Evolutionary conservation across 1,284 basidiomycete genomes (phyloP), one percentile per base, ranked within the genome.

Genomic region (Dichomitus squalens): DNA sequence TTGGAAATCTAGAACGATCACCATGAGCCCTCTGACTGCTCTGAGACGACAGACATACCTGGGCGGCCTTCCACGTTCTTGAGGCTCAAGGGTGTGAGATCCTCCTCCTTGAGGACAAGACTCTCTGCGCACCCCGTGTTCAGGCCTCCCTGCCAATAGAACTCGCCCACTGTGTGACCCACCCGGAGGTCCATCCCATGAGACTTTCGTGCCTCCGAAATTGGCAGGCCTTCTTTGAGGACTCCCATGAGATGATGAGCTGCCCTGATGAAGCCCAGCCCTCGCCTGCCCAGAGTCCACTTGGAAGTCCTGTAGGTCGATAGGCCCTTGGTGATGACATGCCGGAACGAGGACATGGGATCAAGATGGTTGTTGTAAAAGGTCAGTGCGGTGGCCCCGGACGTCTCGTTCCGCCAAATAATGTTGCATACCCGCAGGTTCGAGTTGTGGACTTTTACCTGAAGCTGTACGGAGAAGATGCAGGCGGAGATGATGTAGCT

Each of bases 341-440:
- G 55, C 7, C 12, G 35, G 23, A 57, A 18, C 12, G 27, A 39
- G 2, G 52, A 12, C 4, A 29, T 7, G 12, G n/a, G 18, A 11
- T 58, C 46, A 7, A 53, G 14, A 31, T 61, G 59, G 33, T 61
- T 64, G 49, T 50, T 64, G 48, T 51, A 64, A 31, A 64, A 21
- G 7, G 62, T 46, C 4, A 61, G 3, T 7, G 51, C 49, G 2
- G 55, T 9, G 1, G 23, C n/a, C 6, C 43, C 44, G 6, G 50
- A 50, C 1, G 35, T 12, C 3, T 12, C 18, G 12, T 54, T 53
- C 16, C 39, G 49, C 62, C 62, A 64, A 0, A 61, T 29, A 6
- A 64, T 48, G 23, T 57, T 56, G 35, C 54, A 55, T 1, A 59
- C 7, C 9, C 21, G 31, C 0, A 59, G 16, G 25, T 53, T 25